These are phyloP conservation scores for Mycena capillaripes DNA, from an alignment of 768 basidiomycete species.

Conservation along the genomic window DNA sequence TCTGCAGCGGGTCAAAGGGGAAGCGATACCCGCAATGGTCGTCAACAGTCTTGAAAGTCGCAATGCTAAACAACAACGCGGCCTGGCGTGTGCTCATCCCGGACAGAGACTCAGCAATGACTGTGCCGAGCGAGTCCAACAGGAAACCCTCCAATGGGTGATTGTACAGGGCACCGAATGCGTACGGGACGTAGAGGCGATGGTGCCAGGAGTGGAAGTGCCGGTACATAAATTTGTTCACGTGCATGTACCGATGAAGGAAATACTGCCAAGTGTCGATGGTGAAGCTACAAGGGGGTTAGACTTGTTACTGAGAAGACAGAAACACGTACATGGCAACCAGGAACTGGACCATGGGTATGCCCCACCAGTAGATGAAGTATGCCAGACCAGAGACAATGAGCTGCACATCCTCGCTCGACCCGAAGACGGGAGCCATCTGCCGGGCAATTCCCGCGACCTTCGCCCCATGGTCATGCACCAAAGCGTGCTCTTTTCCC, in stretches of 20 bases:
- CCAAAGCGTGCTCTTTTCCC: conserved; percentile 54
- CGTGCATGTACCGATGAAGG: conserved; percentile 92
- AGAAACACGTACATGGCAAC: conserved; percentile 83
- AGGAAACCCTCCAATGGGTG: conserved; percentile 96
- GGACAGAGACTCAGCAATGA: conserved; percentile 77
- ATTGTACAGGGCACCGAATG: conserved; percentile 97
- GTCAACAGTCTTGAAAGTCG: conserved; percentile 93
- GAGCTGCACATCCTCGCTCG: conserved; percentile 56
- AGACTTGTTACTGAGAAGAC: not conserved
- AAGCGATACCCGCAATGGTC: conserved; percentile 94
- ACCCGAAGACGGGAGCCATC: conserved; percentile 56
- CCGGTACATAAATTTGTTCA: conserved; percentile 91
- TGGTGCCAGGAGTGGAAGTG: conserved; percentile 96
- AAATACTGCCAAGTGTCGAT: conserved; percentile 99
- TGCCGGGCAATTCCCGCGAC: conserved; percentile 57
- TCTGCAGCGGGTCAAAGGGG: conserved; percentile 93
- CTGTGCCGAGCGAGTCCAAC: conserved; percentile 87
- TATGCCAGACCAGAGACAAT: conserved; percentile 61
- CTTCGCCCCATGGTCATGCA: conserved; percentile 56
- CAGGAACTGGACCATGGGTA: conserved; percentile 80
- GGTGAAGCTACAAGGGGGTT: conserved; percentile 74
- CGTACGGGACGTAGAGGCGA: conserved; percentile 95
- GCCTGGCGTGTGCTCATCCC: conserved; percentile 87
- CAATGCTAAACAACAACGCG: conserved; percentile 84
- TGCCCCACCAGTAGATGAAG: conserved; percentile 93